Conservation (phyloP, 495 filamentous ascomycete species). For the Hyphodiscus hymeniophilus region DNA sequence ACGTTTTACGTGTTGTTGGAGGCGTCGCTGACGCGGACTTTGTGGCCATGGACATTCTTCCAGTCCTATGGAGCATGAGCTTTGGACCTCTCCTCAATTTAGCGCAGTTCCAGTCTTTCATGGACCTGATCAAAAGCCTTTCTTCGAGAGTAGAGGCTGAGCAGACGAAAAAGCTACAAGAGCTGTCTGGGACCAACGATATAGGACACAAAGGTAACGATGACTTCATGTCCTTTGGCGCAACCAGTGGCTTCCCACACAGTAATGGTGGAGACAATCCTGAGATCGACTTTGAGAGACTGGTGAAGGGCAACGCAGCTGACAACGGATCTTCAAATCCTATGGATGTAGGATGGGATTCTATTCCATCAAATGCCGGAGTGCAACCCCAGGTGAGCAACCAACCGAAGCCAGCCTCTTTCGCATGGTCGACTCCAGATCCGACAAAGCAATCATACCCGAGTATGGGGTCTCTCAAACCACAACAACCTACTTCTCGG, state of each 20-base stretch:
- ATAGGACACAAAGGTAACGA: constrained; percentile 31
- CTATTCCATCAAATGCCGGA: constrained; percentile 19
- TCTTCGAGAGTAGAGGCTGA: constrained; percentile 77
- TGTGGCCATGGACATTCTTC: constrained; percentile 82
- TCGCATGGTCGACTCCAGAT: constrained; percentile 53
- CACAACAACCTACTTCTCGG: constrained; percentile 35
- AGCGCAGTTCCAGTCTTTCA: constrained; percentile 79
- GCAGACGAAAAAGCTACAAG: constrained; percentile 77
- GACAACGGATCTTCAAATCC: constrained; percentile 21
- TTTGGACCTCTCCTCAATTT: constrained; percentile 83
- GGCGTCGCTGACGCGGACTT: constrained; percentile 83
- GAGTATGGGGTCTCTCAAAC: constrained; percentile 27
- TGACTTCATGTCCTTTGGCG: constrained; percentile 54
- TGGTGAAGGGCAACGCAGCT: constrained; percentile 63
- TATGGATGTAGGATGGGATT: constrained; percentile 38
- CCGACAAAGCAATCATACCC: constrained; percentile 22
- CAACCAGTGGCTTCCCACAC: constrained; percentile 37
- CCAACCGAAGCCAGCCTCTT: constrained; percentile 30
- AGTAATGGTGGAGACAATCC: constrained; percentile 34
- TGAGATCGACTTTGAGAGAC: constrained; percentile 71
- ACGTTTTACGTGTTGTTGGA: constrained; percentile 76
- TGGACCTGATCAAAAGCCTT: constrained; percentile 75
- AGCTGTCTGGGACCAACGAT: constrained; percentile 49
- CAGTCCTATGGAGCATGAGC: constrained; percentile 84
- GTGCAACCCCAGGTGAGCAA: constrained; percentile 18